A percentile compares a stretch with the other conserved stretches of the same genome.
Conservation (phyloP, 345 rosid species). For the Populus davidiana region DNA sequence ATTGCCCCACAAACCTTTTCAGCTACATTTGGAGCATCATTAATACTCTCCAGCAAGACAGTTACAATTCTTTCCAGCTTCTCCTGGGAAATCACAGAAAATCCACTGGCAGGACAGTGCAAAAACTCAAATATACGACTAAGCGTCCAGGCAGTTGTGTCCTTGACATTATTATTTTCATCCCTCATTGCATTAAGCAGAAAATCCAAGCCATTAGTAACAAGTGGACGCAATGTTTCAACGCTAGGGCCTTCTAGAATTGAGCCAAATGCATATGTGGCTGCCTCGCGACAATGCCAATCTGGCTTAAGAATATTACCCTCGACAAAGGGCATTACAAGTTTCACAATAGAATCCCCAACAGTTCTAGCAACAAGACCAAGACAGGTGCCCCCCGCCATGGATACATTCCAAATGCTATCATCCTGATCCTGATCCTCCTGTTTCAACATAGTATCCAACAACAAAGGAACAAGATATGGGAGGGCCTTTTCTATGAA, state of each 20-base stretch:
- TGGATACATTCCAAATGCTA: slow-evolving; percentile 77
- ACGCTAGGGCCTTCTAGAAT: slow-evolving; percentile 83
- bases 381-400: slow-evolving; percentile 98
- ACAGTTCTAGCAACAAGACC: slow-evolving; percentile 95
- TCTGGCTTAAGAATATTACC: slow-evolving; percentile 61
- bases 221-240: slow-evolving; percentile 75
- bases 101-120: slow-evolving; percentile 68
- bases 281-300: slow-evolving; percentile 91
- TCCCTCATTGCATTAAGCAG: slow-evolving; percentile 77
- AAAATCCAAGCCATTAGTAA: slow-evolving; percentile 71
- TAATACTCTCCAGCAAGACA: slow-evolving; percentile 69
- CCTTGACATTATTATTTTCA: slow-evolving; percentile 85
- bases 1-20: slow-evolving; percentile 94
- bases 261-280: slow-evolving; percentile 93
- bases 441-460: slow-evolving; percentile 87
- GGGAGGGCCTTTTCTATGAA: slow-evolving; percentile 83
- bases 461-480: slow-evolving; percentile 69
- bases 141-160: slow-evolving; percentile 95
- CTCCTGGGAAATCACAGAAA: slow-evolving; percentile 61
- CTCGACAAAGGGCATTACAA: slow-evolving; percentile 94
- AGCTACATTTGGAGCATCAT: slow-evolving; percentile 80
- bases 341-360: slow-evolving; percentile 79
- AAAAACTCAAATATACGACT: slow-evolving; percentile 85
- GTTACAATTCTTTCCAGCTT: slow-evolving; percentile 56
- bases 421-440: slow-evolving; percentile 96